phyloP scores from a whole-genome alignment of 192 early-diverging fungal genomes.

The Oehlia diaphana region DNA sequence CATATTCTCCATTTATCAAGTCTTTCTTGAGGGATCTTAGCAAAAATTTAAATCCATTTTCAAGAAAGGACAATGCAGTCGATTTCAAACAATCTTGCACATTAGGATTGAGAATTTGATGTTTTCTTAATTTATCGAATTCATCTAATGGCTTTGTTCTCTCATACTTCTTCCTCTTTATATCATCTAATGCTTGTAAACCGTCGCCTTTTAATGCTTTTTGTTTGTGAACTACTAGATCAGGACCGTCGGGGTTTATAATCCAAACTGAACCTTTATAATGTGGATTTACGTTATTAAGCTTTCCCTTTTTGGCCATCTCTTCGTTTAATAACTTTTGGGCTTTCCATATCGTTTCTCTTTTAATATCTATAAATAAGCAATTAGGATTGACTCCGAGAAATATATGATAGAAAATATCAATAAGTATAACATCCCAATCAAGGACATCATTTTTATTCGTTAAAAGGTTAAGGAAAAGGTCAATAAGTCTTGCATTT shows the following conservation, averaged over 20 bases:
- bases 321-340: not conserved
- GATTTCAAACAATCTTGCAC: not conserved
- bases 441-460: not conserved
- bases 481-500: not conserved
- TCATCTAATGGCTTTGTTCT: not conserved
- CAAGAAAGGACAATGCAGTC: not conserved
- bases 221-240: not conserved
- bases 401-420: not conserved
- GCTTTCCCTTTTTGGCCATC: not conserved
- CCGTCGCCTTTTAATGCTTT: not conserved
- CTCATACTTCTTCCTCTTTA: not conserved
- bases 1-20: not conserved
- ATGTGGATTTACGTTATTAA: not conserved
- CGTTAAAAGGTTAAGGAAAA: not conserved
- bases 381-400: not conserved
- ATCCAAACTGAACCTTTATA: not conserved
- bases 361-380: not conserved
- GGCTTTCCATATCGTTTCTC: not conserved
- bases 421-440: not conserved
- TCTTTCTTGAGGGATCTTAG: not conserved
- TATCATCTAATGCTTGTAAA: not conserved
- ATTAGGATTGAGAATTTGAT: not conserved
- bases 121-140: not conserved
- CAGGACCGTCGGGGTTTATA: not conserved
- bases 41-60: not conserved